phyloP scores from a whole-genome alignment of 306 rosid species.

The Carpinus fangiana region DNA sequence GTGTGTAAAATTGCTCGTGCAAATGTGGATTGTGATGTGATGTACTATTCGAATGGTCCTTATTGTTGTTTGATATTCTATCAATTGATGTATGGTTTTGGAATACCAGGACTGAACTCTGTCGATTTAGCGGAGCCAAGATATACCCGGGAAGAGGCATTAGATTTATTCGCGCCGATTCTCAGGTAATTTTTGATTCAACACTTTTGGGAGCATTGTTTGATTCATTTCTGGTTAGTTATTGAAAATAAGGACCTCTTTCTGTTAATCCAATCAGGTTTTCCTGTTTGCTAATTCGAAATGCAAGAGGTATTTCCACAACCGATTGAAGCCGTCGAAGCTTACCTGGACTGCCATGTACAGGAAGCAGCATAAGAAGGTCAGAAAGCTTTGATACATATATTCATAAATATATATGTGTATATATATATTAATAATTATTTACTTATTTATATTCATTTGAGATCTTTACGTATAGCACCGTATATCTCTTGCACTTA shows the following conservation, averaged over 20 bases:
- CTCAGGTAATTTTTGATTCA: constrained; percentile 51
- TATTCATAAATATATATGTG: neutral
- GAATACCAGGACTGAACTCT: constrained; percentile 69
- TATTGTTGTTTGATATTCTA: neutral
- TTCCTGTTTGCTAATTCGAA: constrained; percentile 77
- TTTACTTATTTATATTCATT: too few relatives aligned
- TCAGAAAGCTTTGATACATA: constrained; percentile 2
- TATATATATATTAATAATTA: too few relatives aligned
- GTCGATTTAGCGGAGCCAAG: constrained; percentile 88
- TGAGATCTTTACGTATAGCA: neutral
- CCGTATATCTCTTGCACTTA: neutral
- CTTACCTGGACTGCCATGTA: constrained; percentile 91
- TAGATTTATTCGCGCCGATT: constrained; percentile 77
- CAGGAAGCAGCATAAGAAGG: constrained; percentile 90
- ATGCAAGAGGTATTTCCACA: constrained; percentile 81
- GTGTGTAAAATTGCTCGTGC: too few relatives aligned
- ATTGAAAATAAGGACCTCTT: neutral
- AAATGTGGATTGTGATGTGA: too few relatives aligned
- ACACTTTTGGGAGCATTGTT: neutral
- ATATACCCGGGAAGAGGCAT: constrained; percentile 89
- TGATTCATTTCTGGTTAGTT: neutral
- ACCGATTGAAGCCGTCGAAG: constrained; percentile 80
- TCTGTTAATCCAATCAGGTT: constrained; percentile 41
- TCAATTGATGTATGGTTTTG: constrained; percentile 20
- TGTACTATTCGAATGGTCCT: neutral